Evolutionary conservation across 2,329 filamentous ascomycete species (phyloP), one percentile per base, ranked within the genome.

Genomic region (Capronia americana): DNA sequence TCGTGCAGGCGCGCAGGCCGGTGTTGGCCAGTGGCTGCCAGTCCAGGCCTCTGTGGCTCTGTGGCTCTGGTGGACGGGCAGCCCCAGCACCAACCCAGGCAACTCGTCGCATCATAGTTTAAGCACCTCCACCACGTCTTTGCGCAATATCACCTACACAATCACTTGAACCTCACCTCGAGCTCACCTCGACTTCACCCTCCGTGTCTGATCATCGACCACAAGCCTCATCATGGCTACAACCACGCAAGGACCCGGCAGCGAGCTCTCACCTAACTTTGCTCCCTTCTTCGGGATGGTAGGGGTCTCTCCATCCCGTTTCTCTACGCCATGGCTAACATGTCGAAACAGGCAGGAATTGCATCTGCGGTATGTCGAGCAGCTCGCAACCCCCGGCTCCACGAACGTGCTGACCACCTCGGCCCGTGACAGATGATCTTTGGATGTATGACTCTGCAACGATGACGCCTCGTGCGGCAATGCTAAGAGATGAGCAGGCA

Each of bases 231-330:
- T 34, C 50, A 72, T 72, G 70, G 59, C 70, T 17, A 48, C 63
- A 74, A 79, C 65, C 67, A 81, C 82, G 79, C 67, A 71, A 44
- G 63, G 65, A 30, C 66, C 66, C 23, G 75, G 77, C 56, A 85
- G 80, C 69, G 83, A 86, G 67, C 77, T 83, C 68, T 79, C 86
- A 64, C 87, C 87, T 71, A 86, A 85, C 78, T 89, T 89, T 74
- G 87, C 87, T 74, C 87, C 87, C 56, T 90, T 90, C 81, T 83
- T 90, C 75, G 87, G 87, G 77, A 89, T 90, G 84, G 86, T 88
- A 79, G 77, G 14, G 17, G 17, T 44, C 38, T 44, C 38, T 44
- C 38, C 17, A n/a, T 8, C 38, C 20, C 38, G 17, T 8, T 3
- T 44, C 17, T n/a, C 38, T 17, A 8, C 17, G 38, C 38, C 7